Percentiles rank a stretch among this genome's conserved stretches.
phyloP scores from a whole-genome alignment of 2,329 filamentous ascomycete species.

The Nigrospora osmanthi region DNA sequence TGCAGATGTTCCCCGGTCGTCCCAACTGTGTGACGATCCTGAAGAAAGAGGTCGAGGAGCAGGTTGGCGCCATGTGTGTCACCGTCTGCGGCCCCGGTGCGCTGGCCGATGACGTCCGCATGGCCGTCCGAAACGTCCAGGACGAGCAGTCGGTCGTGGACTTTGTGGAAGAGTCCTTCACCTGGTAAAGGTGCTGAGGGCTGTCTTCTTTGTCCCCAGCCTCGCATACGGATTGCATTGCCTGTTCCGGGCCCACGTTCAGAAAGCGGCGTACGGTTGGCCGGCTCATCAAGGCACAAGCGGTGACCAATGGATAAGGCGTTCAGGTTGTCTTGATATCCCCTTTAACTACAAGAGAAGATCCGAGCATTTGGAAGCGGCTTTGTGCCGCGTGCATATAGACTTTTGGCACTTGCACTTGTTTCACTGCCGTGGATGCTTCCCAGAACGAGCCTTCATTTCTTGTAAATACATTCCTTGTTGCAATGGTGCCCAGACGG shows the following conservation, averaged over 20 bases:
- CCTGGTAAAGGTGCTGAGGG: conserved; percentile 36
- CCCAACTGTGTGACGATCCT: conserved; percentile 78
- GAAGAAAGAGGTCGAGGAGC: conserved; percentile 70
- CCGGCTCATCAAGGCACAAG: too few species aligned
- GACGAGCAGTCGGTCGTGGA: conserved; percentile 56
- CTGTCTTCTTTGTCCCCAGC: background rate
- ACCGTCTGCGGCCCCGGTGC: conserved; percentile 71
- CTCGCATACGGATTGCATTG: background rate
- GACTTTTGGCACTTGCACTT: too few species aligned
- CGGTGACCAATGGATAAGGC: too few species aligned
- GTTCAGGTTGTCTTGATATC: too few species aligned
- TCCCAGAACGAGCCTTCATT: too few species aligned
- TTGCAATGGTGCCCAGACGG: too few species aligned
- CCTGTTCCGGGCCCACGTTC: background rate
- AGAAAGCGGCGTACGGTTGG: too few species aligned
- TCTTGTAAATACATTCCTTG: too few species aligned
- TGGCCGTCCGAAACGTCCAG: conserved; percentile 57
- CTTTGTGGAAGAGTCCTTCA: conserved; percentile 73
- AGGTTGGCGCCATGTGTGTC: conserved; percentile 83
- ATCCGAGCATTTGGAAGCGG: too few species aligned
- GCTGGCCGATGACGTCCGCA: conserved; percentile 67
- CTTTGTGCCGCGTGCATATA: too few species aligned
- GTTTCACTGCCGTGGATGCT: too few species aligned
- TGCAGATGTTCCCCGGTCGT: conserved; percentile 87
- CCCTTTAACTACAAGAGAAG: too few species aligned